Percentiles rank a stretch among this genome's conserved stretches.
Conservation (phyloP, 2,329 filamentous ascomycete genomes). For the Podosphaera aphanis region DNA sequence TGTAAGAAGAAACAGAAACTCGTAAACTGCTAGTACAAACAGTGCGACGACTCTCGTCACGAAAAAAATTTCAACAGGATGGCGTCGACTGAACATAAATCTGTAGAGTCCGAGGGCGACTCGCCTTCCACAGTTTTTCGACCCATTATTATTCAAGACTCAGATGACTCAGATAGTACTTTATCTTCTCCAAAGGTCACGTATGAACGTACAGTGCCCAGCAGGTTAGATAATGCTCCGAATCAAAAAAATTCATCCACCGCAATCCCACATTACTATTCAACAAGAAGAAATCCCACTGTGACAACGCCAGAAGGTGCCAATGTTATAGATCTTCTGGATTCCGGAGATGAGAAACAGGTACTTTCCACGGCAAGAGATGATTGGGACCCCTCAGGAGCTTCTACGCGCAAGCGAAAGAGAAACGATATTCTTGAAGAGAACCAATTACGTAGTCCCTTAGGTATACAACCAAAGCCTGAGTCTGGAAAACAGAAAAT, state of each 20-base stretch:
- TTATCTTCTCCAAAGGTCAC: not conserved
- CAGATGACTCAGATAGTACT: not conserved
- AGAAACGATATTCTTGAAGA: not conserved
- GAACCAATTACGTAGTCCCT: not conserved
- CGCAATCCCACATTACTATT: not conserved
- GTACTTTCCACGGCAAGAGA: not conserved
- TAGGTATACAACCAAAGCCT: not conserved
- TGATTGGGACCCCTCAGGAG: not conserved
- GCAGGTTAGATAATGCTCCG: not conserved
- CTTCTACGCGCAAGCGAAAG: not conserved
- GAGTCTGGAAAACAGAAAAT: not conserved
- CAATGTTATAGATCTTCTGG: not conserved
- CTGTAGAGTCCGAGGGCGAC: not conserved
- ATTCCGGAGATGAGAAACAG: not conserved
- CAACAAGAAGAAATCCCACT: not conserved
- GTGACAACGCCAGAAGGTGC: not conserved
- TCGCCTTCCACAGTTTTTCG: not conserved
- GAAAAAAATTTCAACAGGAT: not conserved
- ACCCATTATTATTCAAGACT: not conserved
- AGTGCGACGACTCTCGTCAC: not conserved
- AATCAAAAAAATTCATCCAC: not conserved
- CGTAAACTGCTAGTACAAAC: not conserved
- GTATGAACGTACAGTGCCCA: not conserved
- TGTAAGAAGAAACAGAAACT: not conserved
- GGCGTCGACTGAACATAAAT: not conserved